These are phyloP conservation scores for Ailanthus altissimus DNA, from an alignment of 345 rosid genomes.

Conservation along the genomic window DNA sequence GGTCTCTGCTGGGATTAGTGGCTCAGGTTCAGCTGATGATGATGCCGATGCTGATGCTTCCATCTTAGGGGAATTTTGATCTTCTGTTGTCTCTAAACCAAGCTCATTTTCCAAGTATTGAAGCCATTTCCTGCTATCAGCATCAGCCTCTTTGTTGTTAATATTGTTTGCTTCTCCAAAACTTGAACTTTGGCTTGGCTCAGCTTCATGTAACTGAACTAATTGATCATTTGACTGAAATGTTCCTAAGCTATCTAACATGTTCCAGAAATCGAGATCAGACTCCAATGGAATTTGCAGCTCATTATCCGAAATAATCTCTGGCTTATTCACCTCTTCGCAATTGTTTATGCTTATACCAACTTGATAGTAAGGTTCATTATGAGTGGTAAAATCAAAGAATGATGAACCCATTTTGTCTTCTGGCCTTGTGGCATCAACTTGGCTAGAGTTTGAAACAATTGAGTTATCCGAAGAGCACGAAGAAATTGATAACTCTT, in stretches of 20 bases:
- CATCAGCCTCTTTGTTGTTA: conserved; percentile 37
- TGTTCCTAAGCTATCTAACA: conserved; percentile 51
- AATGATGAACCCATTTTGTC: conserved; percentile 17
- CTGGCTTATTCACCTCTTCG: conserved; percentile 71
- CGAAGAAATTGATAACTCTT: conserved; percentile 36
- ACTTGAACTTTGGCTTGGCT: conserved; percentile 28
- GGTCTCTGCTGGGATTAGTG: not conserved
- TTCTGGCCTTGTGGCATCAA: conserved; percentile 17
- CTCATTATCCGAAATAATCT: conserved; percentile 11
- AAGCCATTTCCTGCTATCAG: conserved; percentile 56
- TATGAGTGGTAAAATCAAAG: not conserved
- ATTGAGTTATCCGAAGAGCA: conserved; percentile 42
- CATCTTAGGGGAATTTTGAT: conserved; percentile 11
- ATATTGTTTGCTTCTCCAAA: conserved; percentile 7
- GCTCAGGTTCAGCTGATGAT: not conserved
- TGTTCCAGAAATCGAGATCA: conserved; percentile 71
- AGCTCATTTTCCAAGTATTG: conserved; percentile 66
- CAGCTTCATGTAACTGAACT: conserved; percentile 1
- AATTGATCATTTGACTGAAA: conserved; percentile 23
- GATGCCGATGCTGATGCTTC: no score
- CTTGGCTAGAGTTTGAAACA: conserved; percentile 25
- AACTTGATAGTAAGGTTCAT: not conserved
- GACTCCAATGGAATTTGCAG: conserved; percentile 52
- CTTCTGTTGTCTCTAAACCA: conserved; percentile 43
- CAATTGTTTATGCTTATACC: conserved; percentile 15